phyloP scores from a whole-genome alignment of 2,329 filamentous ascomycete genomes.

The Colletotrichum cuscutae region DNA sequence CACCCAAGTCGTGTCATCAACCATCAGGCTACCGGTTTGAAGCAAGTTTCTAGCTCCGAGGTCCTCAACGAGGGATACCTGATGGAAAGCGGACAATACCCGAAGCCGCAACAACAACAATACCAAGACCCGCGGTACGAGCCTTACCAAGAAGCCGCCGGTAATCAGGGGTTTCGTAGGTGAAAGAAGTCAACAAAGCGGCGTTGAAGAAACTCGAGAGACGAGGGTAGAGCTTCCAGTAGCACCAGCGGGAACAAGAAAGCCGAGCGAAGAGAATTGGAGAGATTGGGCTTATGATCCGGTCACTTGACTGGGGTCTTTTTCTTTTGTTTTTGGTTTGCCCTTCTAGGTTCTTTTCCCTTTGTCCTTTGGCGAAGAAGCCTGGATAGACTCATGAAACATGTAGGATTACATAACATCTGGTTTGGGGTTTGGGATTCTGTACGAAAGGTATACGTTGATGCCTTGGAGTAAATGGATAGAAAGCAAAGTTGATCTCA shows the following conservation, averaged over 20 bases:
- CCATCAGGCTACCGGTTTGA: background rate
- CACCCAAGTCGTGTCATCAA: constrained; percentile 35
- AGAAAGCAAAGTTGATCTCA: too few species aligned
- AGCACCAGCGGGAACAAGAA: background rate
- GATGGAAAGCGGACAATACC: constrained; percentile 28
- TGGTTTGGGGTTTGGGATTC: background rate
- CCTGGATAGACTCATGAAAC: background rate
- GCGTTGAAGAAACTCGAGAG: background rate
- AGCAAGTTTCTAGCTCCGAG: constrained; percentile 13
- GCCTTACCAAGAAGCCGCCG: constrained; percentile 3
- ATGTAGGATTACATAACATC: background rate
- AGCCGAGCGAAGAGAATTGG: constrained; percentile 12
- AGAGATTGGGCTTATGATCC: constrained; percentile 22
- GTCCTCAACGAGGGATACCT: constrained; percentile 19
- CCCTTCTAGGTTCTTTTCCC: background rate
- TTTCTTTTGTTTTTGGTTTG: background rate
- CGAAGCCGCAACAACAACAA: background rate
- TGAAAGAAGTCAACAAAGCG: background rate
- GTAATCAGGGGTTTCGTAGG: constrained; percentile 3
- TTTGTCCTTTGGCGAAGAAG: background rate
- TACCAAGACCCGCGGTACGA: constrained; percentile 1
- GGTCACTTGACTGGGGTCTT: background rate
- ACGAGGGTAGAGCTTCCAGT: background rate
- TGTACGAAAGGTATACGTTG: background rate
- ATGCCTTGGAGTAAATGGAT: background rate